phyloP scores from a whole-genome alignment of 1,284 basidiomycete species.

The Papiliotrema terrestris region DNA sequence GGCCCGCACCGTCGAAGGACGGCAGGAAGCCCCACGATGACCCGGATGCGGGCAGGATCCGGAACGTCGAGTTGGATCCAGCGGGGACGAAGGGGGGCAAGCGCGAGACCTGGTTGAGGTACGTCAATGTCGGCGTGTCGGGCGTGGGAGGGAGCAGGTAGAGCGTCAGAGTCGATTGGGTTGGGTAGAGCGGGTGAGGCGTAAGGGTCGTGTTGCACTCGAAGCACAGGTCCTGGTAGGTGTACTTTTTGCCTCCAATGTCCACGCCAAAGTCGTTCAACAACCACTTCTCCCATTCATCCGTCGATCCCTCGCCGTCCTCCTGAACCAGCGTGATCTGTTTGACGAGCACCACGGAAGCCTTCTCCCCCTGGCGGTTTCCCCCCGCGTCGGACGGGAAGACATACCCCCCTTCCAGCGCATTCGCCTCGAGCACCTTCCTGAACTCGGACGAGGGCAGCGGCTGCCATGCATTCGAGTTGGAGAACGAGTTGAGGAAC shows the following conservation, averaged over 20 bases:
- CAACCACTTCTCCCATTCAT: slow-evolving; percentile 42
- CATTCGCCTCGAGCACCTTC: slow-evolving; percentile 36
- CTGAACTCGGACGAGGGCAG: slow-evolving; percentile 32
- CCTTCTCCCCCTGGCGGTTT: slow-evolving; percentile 37
- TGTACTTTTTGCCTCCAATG: slow-evolving; percentile 29
- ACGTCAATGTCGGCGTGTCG: slow-evolving; percentile 60
- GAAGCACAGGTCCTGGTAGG: slow-evolving; percentile 43
- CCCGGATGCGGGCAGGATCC: slow-evolving; percentile 17
- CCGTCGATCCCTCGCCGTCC: slow-evolving; percentile 17
- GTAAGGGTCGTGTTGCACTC: slow-evolving; percentile 25
- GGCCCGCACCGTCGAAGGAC: slow-evolving; percentile 33
- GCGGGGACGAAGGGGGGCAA: slow-evolving; percentile 45
- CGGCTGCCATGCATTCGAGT: slow-evolving; percentile 32
- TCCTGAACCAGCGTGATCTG: slow-evolving; percentile 41
- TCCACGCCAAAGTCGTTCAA: slow-evolving; percentile 37
- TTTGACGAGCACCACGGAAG: slow-evolving; percentile 45
- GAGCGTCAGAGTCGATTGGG: slow-evolving; percentile 38
- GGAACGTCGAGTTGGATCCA: slow-evolving; percentile 34
- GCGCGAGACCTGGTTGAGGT: slow-evolving; percentile 49
- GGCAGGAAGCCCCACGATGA: slow-evolving; percentile 41
- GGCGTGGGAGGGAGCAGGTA: slow-evolving; percentile 39
- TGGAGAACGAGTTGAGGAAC: slow-evolving; percentile 12
- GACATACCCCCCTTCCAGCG: slow-evolving; percentile 38
- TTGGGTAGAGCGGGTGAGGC: slow-evolving; percentile 36
- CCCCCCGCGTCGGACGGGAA: slow-evolving; percentile 33